Base-by-base conservation (phyloP, 768 basidiomycete species). In the Amanita fuliginea region DNA sequence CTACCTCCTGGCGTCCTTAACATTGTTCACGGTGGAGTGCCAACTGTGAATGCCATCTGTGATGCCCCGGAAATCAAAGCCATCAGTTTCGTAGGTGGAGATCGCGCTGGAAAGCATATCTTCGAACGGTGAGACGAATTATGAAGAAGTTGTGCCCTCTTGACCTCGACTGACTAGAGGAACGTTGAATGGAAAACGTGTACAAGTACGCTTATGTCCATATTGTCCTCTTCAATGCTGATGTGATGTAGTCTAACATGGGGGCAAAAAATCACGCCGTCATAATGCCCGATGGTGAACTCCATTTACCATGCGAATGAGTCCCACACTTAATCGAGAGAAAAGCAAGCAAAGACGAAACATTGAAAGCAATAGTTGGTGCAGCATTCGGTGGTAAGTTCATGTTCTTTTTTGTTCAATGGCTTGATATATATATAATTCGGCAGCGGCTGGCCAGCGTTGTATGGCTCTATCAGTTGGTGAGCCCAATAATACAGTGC, bases 231-330 rank as follows among this genome's bases (percentile, higher is more conserved):
- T 19, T 36, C 28, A 33, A 6, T 34, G 24, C 24, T 22, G 36
- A 49, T 39, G 4, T 18, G 33, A 30, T 36, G n/a, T 47, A 73
- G 72, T 71, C 72, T 6, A 76, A 73, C 45, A 67, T 98, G 65
- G 95, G 95, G n/a, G 95, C 95, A 24, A 99, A 99, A 71, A 98
- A 95, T 58, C 93, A 95, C 64, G 90, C 83, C 14, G 77, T 95
- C 11, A 63, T 95, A 56, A 92, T 95, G 89, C 86, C 91, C 16
- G 93, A 96, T 65, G 89, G 92, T 94, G 53, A 49, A 74, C 59
- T 18, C 19, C 24, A 39, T 41, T 46, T 16, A 35, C 21, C 9
- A 14, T 11, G 18, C 21, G 14, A 19, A 24, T 35, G 14, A 24
- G 6, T 47, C 9, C 24, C 50, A 35, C 41, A 16, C 8, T 19